phyloP scores from a whole-genome alignment of 169 alveolate species.

The Cryptosporidium bovis region DNA sequence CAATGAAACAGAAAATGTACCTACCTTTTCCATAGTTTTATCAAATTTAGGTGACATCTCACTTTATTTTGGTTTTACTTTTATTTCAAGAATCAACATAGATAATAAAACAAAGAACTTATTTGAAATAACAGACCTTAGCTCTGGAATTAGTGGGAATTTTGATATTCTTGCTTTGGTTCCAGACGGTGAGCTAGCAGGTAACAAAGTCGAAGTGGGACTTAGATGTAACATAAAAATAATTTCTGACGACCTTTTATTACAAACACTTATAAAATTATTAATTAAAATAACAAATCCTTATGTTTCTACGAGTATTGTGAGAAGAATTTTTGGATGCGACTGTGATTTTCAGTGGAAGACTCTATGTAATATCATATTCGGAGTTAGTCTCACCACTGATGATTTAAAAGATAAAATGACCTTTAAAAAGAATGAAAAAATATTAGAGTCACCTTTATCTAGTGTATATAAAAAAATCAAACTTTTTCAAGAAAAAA shows the following conservation, averaged over 20 bases:
- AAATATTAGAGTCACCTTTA: constrained; percentile 42
- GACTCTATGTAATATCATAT: constrained; percentile 1
- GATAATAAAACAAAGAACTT: not conserved
- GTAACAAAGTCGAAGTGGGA: not conserved
- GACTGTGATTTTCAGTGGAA: constrained; percentile 38
- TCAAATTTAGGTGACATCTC: not conserved
- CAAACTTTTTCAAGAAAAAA: constrained; percentile 16
- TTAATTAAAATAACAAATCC: not conserved
- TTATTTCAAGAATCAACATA: constrained; percentile 8
- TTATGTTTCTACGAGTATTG: constrained; percentile 4
- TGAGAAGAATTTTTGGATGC: constrained; percentile 8
- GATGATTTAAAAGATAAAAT: not conserved
- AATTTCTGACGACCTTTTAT: constrained; percentile 26
- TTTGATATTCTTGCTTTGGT: constrained; percentile 25
- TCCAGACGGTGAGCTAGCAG: not conserved
- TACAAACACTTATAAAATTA: constrained; percentile 26
- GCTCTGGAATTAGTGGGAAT: constrained; percentile 22
- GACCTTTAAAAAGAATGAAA: not conserved
- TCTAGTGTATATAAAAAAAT: constrained; percentile 61
- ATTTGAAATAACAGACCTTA: constrained; percentile 12
- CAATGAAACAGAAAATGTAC: constrained; percentile 16
- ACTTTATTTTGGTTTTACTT: constrained; percentile 23
- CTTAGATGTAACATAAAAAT: constrained; percentile 23
- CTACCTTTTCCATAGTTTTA: constrained; percentile 4
- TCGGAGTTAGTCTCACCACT: not conserved